Conservation (phyloP, 768 basidiomycete genomes). For the Phylloporus rhodoxanthus region DNA sequence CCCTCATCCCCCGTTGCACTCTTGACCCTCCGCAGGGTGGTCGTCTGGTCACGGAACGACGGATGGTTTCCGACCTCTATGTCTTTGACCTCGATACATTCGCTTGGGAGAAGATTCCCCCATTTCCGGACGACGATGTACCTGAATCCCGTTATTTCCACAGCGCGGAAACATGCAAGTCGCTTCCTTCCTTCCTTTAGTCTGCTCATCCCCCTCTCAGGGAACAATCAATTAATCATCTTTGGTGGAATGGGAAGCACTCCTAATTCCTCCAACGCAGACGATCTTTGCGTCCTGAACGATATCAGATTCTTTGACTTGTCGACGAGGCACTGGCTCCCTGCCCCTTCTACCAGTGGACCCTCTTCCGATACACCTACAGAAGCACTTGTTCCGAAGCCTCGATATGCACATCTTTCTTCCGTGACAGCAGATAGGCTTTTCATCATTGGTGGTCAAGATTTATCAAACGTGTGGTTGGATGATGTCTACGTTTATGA, state of each 20-base stretch:
- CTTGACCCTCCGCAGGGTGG: slow-evolving; percentile 57
- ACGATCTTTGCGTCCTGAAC: slow-evolving; percentile 85
- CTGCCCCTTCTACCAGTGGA: slow-evolving; percentile 30
- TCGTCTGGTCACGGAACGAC: slow-evolving; percentile 75
- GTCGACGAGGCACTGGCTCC: slow-evolving; percentile 63
- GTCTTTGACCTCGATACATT: slow-evolving; percentile 79
- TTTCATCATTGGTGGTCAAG: slow-evolving; percentile 93
- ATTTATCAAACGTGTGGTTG: slow-evolving; percentile 87
- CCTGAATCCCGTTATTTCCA: slow-evolving; percentile 93
- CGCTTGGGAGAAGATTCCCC: slow-evolving; percentile 67
- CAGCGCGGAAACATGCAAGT: slow-evolving; percentile 76
- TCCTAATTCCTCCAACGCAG: slow-evolving; percentile 60
- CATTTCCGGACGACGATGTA: slow-evolving; percentile 58
- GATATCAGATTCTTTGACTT: slow-evolving; percentile 91
- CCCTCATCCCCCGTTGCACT: not conserved
- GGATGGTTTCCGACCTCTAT: slow-evolving; percentile 89
- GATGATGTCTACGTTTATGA: slow-evolving; percentile 92
- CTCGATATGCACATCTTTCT: slow-evolving; percentile 93
- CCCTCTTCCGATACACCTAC: slow-evolving; percentile 33
- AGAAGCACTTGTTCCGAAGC: slow-evolving; percentile 60
- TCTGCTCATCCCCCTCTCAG: slow-evolving; percentile 27
- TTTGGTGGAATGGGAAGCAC: slow-evolving; percentile 94
- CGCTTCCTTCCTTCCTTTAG: not conserved
- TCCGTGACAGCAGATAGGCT: slow-evolving; percentile 78
- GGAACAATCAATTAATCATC: slow-evolving; percentile 86